Percentiles rank a stretch among this genome's conserved stretches.
These are phyloP conservation scores for Peterozyma xylosa DNA, from an alignment of 805 yeast species.

Conservation along the genomic window DNA sequence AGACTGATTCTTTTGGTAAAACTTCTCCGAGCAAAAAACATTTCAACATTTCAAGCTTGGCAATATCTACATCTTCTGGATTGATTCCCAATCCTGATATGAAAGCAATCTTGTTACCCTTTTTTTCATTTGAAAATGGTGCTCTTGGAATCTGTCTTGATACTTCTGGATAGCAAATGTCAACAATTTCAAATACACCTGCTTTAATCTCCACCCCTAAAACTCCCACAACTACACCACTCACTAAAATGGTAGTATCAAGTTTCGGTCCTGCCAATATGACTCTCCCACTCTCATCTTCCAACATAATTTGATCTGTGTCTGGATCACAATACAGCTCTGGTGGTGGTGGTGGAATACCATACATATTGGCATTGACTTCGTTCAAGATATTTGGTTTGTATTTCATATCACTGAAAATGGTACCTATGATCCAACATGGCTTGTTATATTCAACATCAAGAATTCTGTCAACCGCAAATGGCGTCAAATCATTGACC, in stretches of 20 bases:
- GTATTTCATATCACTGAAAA: conserved; percentile 74
- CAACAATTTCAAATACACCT: conserved; percentile 81
- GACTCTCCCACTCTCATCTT: conserved; percentile 91
- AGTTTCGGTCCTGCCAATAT: conserved; percentile 57
- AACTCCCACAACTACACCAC: conserved; percentile 84
- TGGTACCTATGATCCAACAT: conserved; percentile 83
- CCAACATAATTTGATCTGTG: conserved; percentile 62
- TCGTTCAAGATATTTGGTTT: conserved; percentile 84
- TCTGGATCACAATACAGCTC: conserved; percentile 46
- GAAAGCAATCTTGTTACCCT: conserved; percentile 51
- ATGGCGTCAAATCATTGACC: conserved; percentile 22
- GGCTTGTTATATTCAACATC: conserved; percentile 57
- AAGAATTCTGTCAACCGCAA: conserved; percentile 39
- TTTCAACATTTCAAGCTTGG: conserved; percentile 47
- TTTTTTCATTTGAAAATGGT: conserved; percentile 7
- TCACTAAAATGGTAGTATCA: conserved; percentile 59
- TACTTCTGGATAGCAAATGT: conserved; percentile 62
- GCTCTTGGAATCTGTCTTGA: conserved; percentile 44
- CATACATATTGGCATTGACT: conserved; percentile 54
- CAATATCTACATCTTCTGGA: conserved; percentile 33
- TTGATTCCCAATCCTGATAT: conserved; percentile 68
- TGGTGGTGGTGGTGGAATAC: conserved; percentile 30
- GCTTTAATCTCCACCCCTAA: conserved; percentile 79
- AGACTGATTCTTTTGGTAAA: conserved; percentile 24
- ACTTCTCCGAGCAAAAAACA: conserved; percentile 71